phyloP scores from a whole-genome alignment of 345 rosid genomes.

The Chamaenerion angustifolium region DNA sequence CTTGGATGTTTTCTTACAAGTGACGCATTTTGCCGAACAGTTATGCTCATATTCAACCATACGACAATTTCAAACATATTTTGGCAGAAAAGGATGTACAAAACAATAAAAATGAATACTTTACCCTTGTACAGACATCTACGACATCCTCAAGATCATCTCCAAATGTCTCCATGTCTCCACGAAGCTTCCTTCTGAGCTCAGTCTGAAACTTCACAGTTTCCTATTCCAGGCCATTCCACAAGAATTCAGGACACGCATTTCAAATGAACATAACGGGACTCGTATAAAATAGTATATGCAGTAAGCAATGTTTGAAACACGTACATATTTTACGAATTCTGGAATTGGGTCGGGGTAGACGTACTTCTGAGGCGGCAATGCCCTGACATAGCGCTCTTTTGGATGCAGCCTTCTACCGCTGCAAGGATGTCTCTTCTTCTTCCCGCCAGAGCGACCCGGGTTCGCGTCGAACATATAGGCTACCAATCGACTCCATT shows the following conservation, averaged over 20 bases:
- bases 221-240: constrained; percentile 17
- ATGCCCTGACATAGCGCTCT: background rate
- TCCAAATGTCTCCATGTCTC: constrained; percentile 26
- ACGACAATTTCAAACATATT: too few relatives aligned
- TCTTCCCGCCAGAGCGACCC: too few relatives aligned
- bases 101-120: background rate
- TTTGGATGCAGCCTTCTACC: too few relatives aligned
- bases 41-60: constrained; percentile 2
- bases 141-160: constrained; percentile 21
- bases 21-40: constrained; percentile 2
- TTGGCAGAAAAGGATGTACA: too few relatives aligned
- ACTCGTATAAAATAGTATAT: background rate
- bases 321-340: constrained; percentile 24
- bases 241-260: background rate
- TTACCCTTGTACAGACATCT: constrained; percentile 27
- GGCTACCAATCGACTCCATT: background rate
- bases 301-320: background rate
- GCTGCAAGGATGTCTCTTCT: too few relatives aligned
- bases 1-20: background rate
- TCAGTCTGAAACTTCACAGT: constrained; percentile 29
- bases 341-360: constrained; percentile 34
- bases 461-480: background rate
- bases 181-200: constrained; percentile 23
- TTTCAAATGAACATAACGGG: background rate
- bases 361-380: constrained; percentile 16